Conservation (phyloP, 345 rosid genomes). For the Citrus unshiu region DNA sequence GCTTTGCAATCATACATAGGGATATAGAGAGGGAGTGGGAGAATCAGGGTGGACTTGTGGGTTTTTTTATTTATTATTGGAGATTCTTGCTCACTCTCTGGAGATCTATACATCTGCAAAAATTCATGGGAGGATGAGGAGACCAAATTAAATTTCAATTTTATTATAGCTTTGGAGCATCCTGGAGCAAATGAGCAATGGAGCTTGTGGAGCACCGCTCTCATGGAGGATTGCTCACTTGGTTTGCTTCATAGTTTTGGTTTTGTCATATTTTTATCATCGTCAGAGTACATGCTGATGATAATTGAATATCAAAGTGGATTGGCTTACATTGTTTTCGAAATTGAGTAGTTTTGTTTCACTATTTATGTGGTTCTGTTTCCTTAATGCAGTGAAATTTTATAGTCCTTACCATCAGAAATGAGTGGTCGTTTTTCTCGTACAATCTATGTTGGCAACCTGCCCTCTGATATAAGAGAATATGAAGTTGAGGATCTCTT, state of each 20-base stretch:
- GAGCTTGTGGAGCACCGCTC: slow-evolving; percentile 97
- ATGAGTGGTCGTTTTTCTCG: slow-evolving; percentile 98
- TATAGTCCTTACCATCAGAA: slow-evolving; percentile 26
- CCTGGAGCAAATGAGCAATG: slow-evolving; percentile 76
- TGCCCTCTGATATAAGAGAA: slow-evolving; percentile 88
- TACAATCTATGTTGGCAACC: slow-evolving; percentile 95
- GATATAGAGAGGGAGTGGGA: slow-evolving; percentile 90
- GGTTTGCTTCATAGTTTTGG: slow-evolving; percentile 47
- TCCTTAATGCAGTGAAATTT: slow-evolving; percentile 36
- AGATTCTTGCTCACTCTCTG: slow-evolving; percentile 73
- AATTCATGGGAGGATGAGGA: slow-evolving; percentile 56
- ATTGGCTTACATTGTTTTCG: slow-evolving; percentile 19
- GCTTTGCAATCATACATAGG: slow-evolving; percentile 94
- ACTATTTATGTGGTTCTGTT: slow-evolving; percentile 22
- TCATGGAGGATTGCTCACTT: slow-evolving; percentile 82
- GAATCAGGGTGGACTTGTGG: slow-evolving; percentile 73
- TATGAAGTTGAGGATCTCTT: slow-evolving; percentile 88
- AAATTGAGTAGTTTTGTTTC: slow-evolving; percentile 9
- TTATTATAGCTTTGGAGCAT: slow-evolving; percentile 82
- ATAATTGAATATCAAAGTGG: slow-evolving; percentile 25
- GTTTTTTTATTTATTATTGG: slow-evolving; percentile 51
- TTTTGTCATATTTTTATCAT: slow-evolving; percentile 32
- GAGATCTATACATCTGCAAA: slow-evolving; percentile 54
- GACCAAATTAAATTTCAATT: slow-evolving; percentile 51
- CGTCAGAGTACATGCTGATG: slow-evolving; percentile 30